Percentiles rank a stretch among this genome's conserved stretches.
phyloP scores from a whole-genome alignment of 2,329 filamentous ascomycete species.

The Diplodia corticola region DNA sequence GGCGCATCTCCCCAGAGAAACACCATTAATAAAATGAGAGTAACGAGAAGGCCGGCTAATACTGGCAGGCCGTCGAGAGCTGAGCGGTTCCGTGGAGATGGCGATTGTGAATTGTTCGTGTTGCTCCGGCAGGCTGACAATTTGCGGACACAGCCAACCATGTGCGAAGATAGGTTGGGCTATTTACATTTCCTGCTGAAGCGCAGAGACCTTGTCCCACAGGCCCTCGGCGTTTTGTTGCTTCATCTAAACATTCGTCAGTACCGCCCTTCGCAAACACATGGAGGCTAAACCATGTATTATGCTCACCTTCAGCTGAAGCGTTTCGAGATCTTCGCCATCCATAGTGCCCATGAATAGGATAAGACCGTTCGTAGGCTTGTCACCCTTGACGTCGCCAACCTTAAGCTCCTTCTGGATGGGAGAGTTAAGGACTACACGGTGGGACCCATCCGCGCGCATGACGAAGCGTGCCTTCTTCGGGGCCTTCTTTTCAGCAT shows the following conservation, averaged over 20 bases:
- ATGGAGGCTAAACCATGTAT: background rate
- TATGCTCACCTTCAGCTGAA: conserved; percentile 57
- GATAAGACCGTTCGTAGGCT: conserved; percentile 70
- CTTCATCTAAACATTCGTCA: conserved; percentile 41
- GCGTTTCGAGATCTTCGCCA: conserved; percentile 52
- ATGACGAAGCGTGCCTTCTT: conserved; percentile 73
- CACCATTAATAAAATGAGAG: background rate
- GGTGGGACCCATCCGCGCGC: conserved; percentile 85
- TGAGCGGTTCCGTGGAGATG: background rate
- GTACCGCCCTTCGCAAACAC: background rate
- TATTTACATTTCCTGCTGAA: conserved; percentile 42
- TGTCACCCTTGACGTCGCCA: conserved; percentile 61
- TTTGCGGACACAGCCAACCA: background rate
- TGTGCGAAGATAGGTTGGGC: background rate
- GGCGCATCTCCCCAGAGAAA: background rate
- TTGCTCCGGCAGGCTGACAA: background rate
- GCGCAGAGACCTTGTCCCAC: conserved; percentile 45
- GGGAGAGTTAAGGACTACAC: conserved; percentile 82
- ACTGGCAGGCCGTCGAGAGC: background rate
- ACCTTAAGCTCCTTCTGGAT: conserved; percentile 78
- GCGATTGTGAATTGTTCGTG: background rate
- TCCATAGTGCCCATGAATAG: conserved; percentile 62
- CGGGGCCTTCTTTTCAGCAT: conserved; percentile 41
- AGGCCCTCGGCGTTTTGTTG: conserved; percentile 48
- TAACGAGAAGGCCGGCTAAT: background rate